Evolutionary conservation across 1,284 basidiomycete species (phyloP), one percentile per base, ranked within the genome.

Genomic region (Bondarzewia mesenterica): DNA sequence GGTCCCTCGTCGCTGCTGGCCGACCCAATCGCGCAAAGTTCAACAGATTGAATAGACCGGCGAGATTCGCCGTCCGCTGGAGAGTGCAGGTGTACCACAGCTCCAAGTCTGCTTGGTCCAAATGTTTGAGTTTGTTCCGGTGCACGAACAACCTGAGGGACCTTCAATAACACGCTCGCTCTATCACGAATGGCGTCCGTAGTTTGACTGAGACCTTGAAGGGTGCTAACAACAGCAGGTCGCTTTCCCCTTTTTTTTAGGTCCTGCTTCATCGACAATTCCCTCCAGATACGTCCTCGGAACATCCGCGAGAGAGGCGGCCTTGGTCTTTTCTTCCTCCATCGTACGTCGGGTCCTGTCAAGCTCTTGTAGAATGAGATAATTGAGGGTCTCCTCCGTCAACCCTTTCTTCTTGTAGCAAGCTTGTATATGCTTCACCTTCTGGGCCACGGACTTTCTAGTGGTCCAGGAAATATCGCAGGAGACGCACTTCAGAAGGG

Each of bases 401-500:
- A 84, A 63, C 2, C 64, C 63, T 23, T 71, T 67, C 60, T 81
- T 85, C 62, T 74, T 79, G 18, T 82, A 77, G 59, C 88, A 91
- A 1, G 70, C 63, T 44, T 72, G 70, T 20, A 91, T 75, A 58
- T 91, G 88, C 2, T 69, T 59, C 56, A 77, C 62, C 60, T 89
- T 89, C 54, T 84, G 74, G 10, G 63, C 54, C 15, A 66, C 65
- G 5, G 74, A 74, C 60, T 91, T 91, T 45, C 75, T 69, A 6
- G 74, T 63, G 2, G 84, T 88, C 87, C 87, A 91, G 0, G 63
- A 61, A 8, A 73, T 59, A 35, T 78, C 74, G 57, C 88, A 91
- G 42, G 74, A 72, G 40, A 88, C 70, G 55, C 87, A 90, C 54
- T 69, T 77, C 10, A 64, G 59, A 1, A 89, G 58, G 16, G 58